Percentiles rank a stretch among this genome's conserved stretches.
These are phyloP conservation scores for Boletus vermiculosoides DNA, from an alignment of 768 basidiomycete genomes.

Conservation along the genomic window DNA sequence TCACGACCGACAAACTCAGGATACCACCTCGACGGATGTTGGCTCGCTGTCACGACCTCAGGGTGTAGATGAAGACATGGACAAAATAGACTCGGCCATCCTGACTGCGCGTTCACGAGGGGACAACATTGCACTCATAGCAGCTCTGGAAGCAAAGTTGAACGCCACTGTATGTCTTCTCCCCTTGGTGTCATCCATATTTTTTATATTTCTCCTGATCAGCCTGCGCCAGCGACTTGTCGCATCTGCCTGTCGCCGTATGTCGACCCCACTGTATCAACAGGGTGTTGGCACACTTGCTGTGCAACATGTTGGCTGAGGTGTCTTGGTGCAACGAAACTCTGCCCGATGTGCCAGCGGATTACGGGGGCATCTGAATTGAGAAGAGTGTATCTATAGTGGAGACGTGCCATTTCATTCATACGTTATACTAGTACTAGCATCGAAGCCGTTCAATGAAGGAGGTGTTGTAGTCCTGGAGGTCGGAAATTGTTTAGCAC, in stretches of 20 bases:
- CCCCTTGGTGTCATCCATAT: slow-evolving; percentile 32
- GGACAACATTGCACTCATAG: slow-evolving; percentile 47
- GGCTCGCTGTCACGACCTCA: not conserved
- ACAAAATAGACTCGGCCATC: slow-evolving; percentile 50
- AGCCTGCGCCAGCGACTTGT: slow-evolving; percentile 43
- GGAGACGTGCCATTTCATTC: not conserved
- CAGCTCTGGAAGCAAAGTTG: slow-evolving; percentile 62
- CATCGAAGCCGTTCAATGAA: not conserved
- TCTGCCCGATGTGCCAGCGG: slow-evolving; percentile 86
- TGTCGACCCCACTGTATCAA: slow-evolving; percentile 73
- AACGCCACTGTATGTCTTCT: slow-evolving; percentile 49
- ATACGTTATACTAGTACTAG: slow-evolving; percentile 4
- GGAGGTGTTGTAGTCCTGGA: not conserved
- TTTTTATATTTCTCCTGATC: slow-evolving; percentile 2
- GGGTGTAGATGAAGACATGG: slow-evolving; percentile 35
- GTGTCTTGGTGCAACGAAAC: slow-evolving; percentile 77
- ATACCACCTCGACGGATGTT: not conserved
- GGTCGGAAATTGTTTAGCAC: slow-evolving; percentile 4
- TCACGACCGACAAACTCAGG: slow-evolving; percentile 38
- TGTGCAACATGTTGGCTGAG: slow-evolving; percentile 81
- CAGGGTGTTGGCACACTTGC: slow-evolving; percentile 87
- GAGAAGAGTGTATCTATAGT: slow-evolving; percentile 68
- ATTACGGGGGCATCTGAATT: slow-evolving; percentile 77
- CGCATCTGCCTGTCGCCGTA: slow-evolving; percentile 81
- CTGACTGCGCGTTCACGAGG: slow-evolving; percentile 47